Conservation (phyloP, 768 basidiomycete genomes). For the Jaapia argillacea region DNA sequence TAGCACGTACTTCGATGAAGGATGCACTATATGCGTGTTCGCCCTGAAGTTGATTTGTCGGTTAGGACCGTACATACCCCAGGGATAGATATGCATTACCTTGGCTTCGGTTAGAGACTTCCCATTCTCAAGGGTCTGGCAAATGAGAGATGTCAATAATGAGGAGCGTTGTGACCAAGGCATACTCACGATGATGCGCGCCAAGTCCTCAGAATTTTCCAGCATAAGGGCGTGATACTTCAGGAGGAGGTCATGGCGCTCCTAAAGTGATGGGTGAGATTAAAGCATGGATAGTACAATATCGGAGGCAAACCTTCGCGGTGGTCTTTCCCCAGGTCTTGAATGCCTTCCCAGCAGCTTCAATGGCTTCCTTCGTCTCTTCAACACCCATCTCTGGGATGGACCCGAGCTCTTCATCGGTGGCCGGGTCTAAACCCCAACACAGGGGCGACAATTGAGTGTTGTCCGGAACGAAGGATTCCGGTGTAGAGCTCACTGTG, state of each 20-base stretch:
- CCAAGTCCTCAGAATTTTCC: slow-evolving; percentile 80
- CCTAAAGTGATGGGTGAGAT: slow-evolving; percentile 24
- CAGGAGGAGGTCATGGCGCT: slow-evolving; percentile 75
- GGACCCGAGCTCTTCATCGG: slow-evolving; percentile 69
- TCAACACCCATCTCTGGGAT: slow-evolving; percentile 83
- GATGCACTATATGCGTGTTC: slow-evolving; percentile 84
- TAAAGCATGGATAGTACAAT: not conserved
- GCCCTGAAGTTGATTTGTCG: too few species aligned
- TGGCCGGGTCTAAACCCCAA: slow-evolving; percentile 64
- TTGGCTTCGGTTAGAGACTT: slow-evolving; percentile 81
- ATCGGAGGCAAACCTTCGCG: slow-evolving; percentile 48
- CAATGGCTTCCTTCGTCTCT: slow-evolving; percentile 80
- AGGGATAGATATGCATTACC: slow-evolving; percentile 39
- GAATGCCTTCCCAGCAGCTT: slow-evolving; percentile 73
- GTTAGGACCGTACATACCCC: too few species aligned
- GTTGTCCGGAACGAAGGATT: not conserved
- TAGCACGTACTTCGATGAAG: slow-evolving; percentile 58
- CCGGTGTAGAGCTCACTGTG: slow-evolving; percentile 43
- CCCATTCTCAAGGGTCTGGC: slow-evolving; percentile 89
- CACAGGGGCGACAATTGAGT: slow-evolving; percentile 2
- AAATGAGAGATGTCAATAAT: too few species aligned
- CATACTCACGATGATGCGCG: slow-evolving; percentile 66
- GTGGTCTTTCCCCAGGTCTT: slow-evolving; percentile 81
- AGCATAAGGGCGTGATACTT: slow-evolving; percentile 75
- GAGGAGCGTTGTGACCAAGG: not conserved